Conservation (phyloP, 805 yeast species). For the Saturnispora saitoi region DNA sequence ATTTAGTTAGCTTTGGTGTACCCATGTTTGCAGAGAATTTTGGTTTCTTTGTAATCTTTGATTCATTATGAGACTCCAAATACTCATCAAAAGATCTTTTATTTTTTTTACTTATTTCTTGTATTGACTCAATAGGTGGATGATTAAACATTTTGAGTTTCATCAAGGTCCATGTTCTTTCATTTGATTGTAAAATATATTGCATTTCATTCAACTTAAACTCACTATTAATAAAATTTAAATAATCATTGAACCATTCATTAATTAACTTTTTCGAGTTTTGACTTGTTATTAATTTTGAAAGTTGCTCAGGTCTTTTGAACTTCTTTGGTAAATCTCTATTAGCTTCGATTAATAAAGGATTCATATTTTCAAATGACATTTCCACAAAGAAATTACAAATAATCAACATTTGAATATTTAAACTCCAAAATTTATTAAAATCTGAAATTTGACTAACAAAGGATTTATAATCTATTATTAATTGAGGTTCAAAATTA, state of each 20-base stretch:
- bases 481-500: slow-evolving; percentile 21
- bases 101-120: slow-evolving; percentile 11
- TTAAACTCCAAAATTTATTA: slow-evolving; percentile 15
- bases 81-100: slow-evolving; percentile 22
- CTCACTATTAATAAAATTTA: neutral
- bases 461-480: slow-evolving; percentile 20
- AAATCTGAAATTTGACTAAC: slow-evolving; percentile 14
- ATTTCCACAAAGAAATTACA: slow-evolving; percentile 17
- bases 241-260: neutral
- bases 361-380: slow-evolving; percentile 16
- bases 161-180: slow-evolving; percentile 22
- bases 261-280: slow-evolving; percentile 1
- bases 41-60: slow-evolving; percentile 12
- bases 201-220: slow-evolving; percentile 8
- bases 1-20: slow-evolving; percentile 22
- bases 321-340: slow-evolving; percentile 18
- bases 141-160: slow-evolving; percentile 25
- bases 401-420: slow-evolving; percentile 22
- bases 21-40: slow-evolving; percentile 23
- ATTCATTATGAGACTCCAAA: slow-evolving; percentile 8
- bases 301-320: slow-evolving; percentile 17
- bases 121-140: slow-evolving; percentile 15
- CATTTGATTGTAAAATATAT: slow-evolving; percentile 18
- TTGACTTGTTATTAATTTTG: slow-evolving; percentile 6
- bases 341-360: slow-evolving; percentile 14